Base-by-base conservation (phyloP, 1,139 yeast genomes). In the Pichia cactophila region DNA sequence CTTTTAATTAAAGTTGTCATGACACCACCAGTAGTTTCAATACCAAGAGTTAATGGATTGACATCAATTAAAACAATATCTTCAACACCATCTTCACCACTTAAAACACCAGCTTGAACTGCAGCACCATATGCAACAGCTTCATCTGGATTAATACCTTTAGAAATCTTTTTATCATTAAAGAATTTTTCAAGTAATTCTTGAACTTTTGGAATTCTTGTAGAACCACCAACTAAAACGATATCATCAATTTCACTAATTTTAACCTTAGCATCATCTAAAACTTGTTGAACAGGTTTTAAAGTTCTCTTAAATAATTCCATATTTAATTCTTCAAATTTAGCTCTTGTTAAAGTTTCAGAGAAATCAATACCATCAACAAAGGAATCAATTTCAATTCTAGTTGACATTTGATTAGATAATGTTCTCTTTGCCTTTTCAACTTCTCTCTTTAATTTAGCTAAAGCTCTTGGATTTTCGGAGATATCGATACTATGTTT, bases 71-170 rank as follows among this genome's bases (percentile, higher is more conserved):
- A 75, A 63, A 88, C 83, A 66, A 88, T 79, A 69, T 87, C 96
- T 69, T 86, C 95, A 51, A 88, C 84, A 57, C 79, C 76, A 54
- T 65, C 68, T 72, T 87, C 94, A 71, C 96, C 96, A 56, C 94
- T 80, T 59, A 89, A 75, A 60, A 89, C 90, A 79, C 96, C 97
- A 54, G 95, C 97, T 75, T 89, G 97, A 58, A 88, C 96, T 60
- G 96, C 96, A 55, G 96, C 96, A 80, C 96, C 96, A 69, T 83
- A 88, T 54, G 96, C 96, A 69, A 88, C 96, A 67, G 96, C 96
- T 77, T 88, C 96, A 73, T 89, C 97, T 53, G 97, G 97, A 76
- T 89, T 89, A 66, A 89, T 88, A 73, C 96, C 95, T 78, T 87
- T 88, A 59, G 95, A 83, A 51, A 95, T 92, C 74, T 88, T 86